Conservation (phyloP, 2,329 filamentous ascomycete genomes). For the Cladosporium sp. region DNA sequence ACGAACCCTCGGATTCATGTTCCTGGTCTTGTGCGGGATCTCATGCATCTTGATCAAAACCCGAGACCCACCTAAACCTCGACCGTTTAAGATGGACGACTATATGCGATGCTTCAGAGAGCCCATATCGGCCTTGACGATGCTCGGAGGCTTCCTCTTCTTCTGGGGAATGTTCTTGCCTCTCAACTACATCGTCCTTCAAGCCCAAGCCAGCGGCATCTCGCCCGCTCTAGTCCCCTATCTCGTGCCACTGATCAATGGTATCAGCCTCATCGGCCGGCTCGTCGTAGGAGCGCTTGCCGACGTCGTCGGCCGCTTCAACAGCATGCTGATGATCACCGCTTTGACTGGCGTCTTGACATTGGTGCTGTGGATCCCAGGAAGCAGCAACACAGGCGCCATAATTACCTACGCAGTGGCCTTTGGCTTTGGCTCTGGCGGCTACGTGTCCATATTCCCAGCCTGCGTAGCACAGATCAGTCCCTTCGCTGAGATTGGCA, state of each 20-base stretch:
- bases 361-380: constrained; percentile 54
- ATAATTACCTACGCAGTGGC: constrained; percentile 63
- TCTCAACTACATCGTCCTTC: constrained; percentile 47
- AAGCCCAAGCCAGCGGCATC: constrained; percentile 49
- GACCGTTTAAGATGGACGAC: too few relatives aligned
- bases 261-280: constrained; percentile 48
- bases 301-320: constrained; percentile 53
- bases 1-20: constrained; percentile 55
- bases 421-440: constrained; percentile 67
- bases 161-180: constrained; percentile 61
- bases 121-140: constrained; percentile 28
- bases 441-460: constrained; percentile 60
- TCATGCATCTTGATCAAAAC: too few relatives aligned
- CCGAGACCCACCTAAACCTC: too few relatives aligned
- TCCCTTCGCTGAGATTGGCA: constrained; percentile 65
- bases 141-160: constrained; percentile 46
- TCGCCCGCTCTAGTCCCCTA: constrained; percentile 46
- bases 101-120: constrained; percentile 23
- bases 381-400: constrained; percentile 45
- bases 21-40: constrained; percentile 47
- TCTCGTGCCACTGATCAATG: constrained; percentile 47
- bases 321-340: constrained; percentile 39
- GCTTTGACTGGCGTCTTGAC: constrained; percentile 44
- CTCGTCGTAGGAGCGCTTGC: constrained; percentile 52
- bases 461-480: constrained; percentile 67